phyloP scores from a whole-genome alignment of 2,329 filamentous ascomycete species.

The Penicillium glabrum region DNA sequence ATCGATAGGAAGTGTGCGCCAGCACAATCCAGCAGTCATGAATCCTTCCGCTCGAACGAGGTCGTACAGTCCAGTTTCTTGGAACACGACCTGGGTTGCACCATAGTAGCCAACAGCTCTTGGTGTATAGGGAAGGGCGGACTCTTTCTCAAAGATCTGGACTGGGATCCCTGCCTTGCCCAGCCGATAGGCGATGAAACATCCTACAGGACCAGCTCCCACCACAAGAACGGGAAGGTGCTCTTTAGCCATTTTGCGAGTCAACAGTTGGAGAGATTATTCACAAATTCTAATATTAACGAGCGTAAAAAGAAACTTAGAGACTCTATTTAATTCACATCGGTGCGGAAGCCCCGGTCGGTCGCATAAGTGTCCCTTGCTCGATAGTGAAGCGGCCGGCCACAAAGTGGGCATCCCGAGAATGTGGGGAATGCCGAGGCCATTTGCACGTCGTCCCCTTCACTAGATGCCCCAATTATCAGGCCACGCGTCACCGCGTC shows the following conservation, averaged over 20 bases:
- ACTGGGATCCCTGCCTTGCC: background rate
- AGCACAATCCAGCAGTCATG: background rate
- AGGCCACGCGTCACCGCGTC: background rate
- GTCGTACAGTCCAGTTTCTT: background rate
- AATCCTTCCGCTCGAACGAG: background rate
- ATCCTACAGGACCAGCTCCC: background rate
- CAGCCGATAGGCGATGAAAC: background rate
- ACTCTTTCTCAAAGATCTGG: background rate
- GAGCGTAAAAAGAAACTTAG: background rate
- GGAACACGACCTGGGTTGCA: background rate
- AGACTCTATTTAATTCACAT: background rate
- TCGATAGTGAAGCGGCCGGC: background rate
- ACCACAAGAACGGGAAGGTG: background rate
- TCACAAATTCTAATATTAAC: background rate
- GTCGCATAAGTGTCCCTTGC: background rate
- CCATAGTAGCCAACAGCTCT: background rate
- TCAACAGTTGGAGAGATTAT: background rate
- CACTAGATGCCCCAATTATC: background rate
- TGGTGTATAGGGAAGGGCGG: background rate
- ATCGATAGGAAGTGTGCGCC: background rate
- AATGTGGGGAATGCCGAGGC: background rate
- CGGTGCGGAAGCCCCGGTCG: background rate
- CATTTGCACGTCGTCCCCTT: background rate
- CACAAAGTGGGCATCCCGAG: background rate
- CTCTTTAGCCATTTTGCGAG: background rate